Base-by-base conservation (phyloP, 2,329 filamentous ascomycete species). In the Aspergillus transmontanensis region DNA sequence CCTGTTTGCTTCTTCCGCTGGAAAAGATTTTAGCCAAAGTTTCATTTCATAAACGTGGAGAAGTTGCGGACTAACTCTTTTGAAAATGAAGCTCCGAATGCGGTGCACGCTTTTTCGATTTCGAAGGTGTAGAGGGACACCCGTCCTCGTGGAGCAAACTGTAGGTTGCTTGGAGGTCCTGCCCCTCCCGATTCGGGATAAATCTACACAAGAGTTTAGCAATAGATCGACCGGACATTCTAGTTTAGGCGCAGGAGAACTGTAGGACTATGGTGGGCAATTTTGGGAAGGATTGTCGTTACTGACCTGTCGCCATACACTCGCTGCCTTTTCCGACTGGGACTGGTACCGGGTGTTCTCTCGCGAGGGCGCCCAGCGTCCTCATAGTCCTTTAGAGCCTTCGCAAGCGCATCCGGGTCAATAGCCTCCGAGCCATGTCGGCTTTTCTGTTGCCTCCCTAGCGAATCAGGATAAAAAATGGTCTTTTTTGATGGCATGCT, bases 41-140 rank as follows among this genome's bases (percentile, higher is more conserved):
- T 53, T 48, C 30, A 43, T 39, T 56, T 58, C 30, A 32, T 50
- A 23, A 21, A 34, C 12, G 26, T 59, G 21, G 34, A 56, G 75
- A 9, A 6, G 50, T 55, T 39, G 34, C 43, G 30, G 34, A 78
- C 89, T 74, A 83, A 94, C 93, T 95, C 78, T 89, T 94, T 76
- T 99, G 95, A 68, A 96, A 97, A 76, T 98, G 91, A 66, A 97
- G 86, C 78, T 97, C 95, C 58, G 92, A 92, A 75, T 96, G 91
- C 11, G 93, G 92, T 26, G 90, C 90, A 50, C 94, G 90, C 81
- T 91, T 94, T 80, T 92, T 93, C 63, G 90, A 87, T 75, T 89
- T 92, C 4, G 93, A 94, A 1, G 94, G 93, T 1, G 94, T 97
- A 14, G 94, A 91, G 23, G 95, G 95, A 23, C 94, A 97, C 45